Evolutionary conservation across 768 basidiomycete genomes (phyloP).

Genomic region (Phanerochaete sordida): DNA sequence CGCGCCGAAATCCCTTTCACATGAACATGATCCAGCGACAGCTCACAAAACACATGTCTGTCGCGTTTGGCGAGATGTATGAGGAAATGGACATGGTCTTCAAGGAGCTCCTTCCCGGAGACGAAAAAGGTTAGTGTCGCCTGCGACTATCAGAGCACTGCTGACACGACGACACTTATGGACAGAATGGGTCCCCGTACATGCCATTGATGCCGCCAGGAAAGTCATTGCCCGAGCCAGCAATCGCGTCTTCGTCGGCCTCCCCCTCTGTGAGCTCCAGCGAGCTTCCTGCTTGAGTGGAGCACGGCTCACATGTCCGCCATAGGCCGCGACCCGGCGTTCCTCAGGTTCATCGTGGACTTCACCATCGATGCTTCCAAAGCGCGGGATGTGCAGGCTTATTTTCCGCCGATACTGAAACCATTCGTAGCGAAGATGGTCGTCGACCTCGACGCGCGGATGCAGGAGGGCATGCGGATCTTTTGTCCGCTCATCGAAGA

Average conservation of each 20-base stretch:
- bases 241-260: constrained; percentile 47
- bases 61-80: constrained; percentile 17
- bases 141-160: background rate
- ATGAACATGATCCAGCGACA: constrained; percentile 1
- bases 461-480: background rate
- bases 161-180: too few species aligned
- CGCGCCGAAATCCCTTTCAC: constrained; percentile 6
- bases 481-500: constrained; percentile 12
- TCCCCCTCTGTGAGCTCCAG: constrained; percentile 36
- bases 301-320: too few species aligned
- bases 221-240: constrained; percentile 37
- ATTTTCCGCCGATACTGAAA: constrained; percentile 31
- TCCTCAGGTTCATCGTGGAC: constrained; percentile 28
- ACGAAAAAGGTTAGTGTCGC: constrained; percentile 8
- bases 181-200: constrained; percentile 7
- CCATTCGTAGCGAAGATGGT: constrained; percentile 21
- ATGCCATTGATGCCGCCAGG: constrained; percentile 13
- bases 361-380: constrained; percentile 27
- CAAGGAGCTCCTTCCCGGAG: constrained; percentile 16
- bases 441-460: background rate
- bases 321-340: constrained; percentile 38
- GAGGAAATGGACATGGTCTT: constrained; percentile 21
- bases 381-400: constrained; percentile 17
- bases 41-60: constrained; percentile 4
- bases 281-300: background rate